phyloP scores from a whole-genome alignment of 352 stramenopile species.

The Globisporangium spinosum region DNA sequence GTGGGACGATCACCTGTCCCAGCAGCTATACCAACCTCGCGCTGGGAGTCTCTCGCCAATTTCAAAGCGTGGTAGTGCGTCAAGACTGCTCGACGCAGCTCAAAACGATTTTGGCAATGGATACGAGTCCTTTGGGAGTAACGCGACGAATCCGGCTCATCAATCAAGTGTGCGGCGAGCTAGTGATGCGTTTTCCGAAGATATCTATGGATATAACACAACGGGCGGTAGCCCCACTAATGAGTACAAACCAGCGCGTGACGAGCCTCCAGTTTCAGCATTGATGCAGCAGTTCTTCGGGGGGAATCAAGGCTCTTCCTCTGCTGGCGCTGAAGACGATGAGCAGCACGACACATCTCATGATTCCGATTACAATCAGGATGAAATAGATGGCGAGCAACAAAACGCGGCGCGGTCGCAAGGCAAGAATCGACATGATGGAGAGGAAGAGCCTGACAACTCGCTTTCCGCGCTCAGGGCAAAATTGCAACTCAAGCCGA shows the following conservation, averaged over 20 bases:
- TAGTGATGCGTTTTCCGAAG: background rate
- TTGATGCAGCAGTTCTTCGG: constrained; percentile 63
- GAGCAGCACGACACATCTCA: constrained; percentile 14
- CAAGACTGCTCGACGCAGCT: constrained; percentile 3
- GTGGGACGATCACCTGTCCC: constrained; percentile 57
- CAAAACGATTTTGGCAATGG: background rate
- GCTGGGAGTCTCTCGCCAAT: constrained; percentile 19
- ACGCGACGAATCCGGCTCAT: background rate
- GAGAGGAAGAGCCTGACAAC: background rate
- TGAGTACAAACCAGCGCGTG: background rate
- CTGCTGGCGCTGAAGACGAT: background rate
- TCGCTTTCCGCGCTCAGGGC: background rate
- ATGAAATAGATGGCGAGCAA: background rate
- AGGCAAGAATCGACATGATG: background rate
- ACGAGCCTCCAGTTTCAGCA: constrained; percentile 38
- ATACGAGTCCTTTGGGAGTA: background rate
- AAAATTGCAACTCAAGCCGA: background rate
- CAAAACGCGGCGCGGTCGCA: background rate
- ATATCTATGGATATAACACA: constrained; percentile 1
- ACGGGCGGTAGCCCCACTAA: background rate
- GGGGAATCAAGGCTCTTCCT: background rate
- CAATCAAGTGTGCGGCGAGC: background rate
- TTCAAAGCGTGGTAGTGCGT: constrained; percentile 2
- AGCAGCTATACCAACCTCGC: constrained; percentile 22
- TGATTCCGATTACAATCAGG: constrained; percentile 7